Percentiles rank a stretch among this genome's conserved stretches.
Evolutionary conservation across 2,329 filamentous ascomycete genomes (phyloP).

Genomic region (Colletotrichum tabaci): DNA sequence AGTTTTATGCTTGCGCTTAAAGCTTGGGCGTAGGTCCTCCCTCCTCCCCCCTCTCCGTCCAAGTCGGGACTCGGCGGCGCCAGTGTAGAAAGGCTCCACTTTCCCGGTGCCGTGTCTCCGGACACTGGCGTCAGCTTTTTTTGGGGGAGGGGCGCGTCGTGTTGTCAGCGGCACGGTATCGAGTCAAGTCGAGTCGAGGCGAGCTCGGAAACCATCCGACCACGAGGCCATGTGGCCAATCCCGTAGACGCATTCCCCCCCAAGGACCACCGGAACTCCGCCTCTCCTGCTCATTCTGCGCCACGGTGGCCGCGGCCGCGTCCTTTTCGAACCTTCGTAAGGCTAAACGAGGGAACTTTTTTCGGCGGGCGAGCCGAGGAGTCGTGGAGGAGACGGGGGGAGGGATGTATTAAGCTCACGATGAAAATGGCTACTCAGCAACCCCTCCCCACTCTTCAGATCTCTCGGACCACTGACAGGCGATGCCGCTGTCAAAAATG

Average conservation of each 20-base stretch:
- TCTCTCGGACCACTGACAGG: conserved; percentile 18
- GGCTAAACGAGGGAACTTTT: conserved; percentile 17
- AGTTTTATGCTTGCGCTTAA: conserved; percentile 14
- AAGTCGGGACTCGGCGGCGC: conserved; percentile 21
- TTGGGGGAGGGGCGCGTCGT: not conserved
- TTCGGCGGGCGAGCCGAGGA: conserved; percentile 3
- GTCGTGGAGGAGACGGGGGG: conserved; percentile 15
- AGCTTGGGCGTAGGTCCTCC: not conserved
- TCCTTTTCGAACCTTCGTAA: not conserved
- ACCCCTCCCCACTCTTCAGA: not conserved
- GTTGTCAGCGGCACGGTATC: not conserved
- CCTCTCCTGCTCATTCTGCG: not conserved
- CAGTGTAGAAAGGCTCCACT: conserved; percentile 13
- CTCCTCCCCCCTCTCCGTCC: not conserved
- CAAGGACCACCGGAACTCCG: conserved; percentile 13
- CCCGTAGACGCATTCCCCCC: not conserved
- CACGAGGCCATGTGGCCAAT: conserved; percentile 6
- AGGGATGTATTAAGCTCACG: conserved; percentile 15
- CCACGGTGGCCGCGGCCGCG: not conserved
- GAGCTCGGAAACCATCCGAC: not conserved
- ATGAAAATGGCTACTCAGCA: not conserved
- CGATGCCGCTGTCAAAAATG: not conserved
- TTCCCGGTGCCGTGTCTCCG: conserved; percentile 29
- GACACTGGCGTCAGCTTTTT: conserved; percentile 18
- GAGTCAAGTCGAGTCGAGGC: not conserved